Evolutionary conservation across 208 protist species (phyloP), one percentile per base, ranked within the genome.

Genomic region (Vickermania ingenoplastis): DNA sequence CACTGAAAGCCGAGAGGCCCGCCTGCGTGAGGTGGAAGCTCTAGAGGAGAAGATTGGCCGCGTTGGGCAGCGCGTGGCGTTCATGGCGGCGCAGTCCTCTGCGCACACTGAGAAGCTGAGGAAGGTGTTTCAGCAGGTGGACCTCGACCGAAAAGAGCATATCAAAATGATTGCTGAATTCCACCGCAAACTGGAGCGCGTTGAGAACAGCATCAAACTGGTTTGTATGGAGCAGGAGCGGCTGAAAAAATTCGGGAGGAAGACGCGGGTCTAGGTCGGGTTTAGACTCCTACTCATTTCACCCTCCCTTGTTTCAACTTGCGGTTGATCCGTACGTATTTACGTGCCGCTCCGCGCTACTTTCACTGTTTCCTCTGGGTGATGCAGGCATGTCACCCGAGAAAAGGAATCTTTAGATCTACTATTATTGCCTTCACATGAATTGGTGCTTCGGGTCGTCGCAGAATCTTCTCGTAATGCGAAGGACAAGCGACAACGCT

Each of bases 251-350:
- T 45, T 45, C 17, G 11, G 36, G 7, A 45, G 17, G 36, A 7
- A 17, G 7, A 17, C 36, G 7, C 36, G 36, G 11, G 36, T 17
- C 36, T 45, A 45, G 17, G 17, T 45, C 36, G 11, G 7, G 36
- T 45, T 45, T 45, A 45, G 36, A n/a, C n/a, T n/a, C n/a, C n/a
- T n/a, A n/a, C 36, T 45, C 36, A 45, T 45, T 45, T 45, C 36
- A 45, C 36, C 17, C n/a, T n/a, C n/a, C n/a, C n/a, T n/a, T n/a
- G n/a, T n/a, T n/a, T n/a, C n/a, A n/a, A n/a, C n/a, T n/a, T n/a
- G n/a, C n/a, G n/a, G n/a, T n/a, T n/a, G n/a, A n/a, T n/a, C n/a
- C n/a, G n/a, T n/a, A n/a, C n/a, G n/a, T n/a, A n/a, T n/a, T n/a
- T n/a, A n/a, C n/a, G n/a, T n/a, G n/a, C n/a, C n/a, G n/a, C n/a